Evolutionary conservation across 306 rosid genomes (phyloP).

Genomic region (Vigna radiata): DNA sequence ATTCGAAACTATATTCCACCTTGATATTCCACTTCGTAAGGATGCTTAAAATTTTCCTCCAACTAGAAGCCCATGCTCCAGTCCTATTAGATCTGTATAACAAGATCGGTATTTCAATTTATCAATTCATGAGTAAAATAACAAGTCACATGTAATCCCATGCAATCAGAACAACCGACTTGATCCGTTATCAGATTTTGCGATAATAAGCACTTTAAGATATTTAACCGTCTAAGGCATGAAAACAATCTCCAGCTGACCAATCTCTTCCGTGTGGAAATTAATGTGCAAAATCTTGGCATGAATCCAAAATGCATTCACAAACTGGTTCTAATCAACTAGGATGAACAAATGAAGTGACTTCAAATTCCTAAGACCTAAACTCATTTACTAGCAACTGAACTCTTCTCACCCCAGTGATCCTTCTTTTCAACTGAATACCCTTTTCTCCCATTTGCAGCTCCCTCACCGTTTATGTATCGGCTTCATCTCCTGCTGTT

Average conservation of each 20-base stretch:
- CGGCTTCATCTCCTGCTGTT: constrained; percentile 18
- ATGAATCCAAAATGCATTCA: constrained; percentile 1
- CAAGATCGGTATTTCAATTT: constrained; percentile 33
- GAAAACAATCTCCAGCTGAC: constrained; percentile 7
- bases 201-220: constrained; percentile 5
- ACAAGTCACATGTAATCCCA: constrained; percentile 4
- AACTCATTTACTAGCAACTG: constrained; percentile 27
- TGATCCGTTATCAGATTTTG: constrained; percentile 32
- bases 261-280: constrained; percentile 18
- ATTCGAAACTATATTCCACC: constrained; percentile 33
- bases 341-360: constrained; percentile 2
- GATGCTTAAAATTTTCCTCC: constrained; percentile 27
- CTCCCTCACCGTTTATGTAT: background rate
- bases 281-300: constrained; percentile 27
- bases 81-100: constrained; percentile 37
- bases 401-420: constrained; percentile 24
- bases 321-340: constrained; percentile 2
- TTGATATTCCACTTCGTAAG: constrained; percentile 19
- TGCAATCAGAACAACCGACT: constrained; percentile 33
- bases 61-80: constrained; percentile 26
- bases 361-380: constrained; percentile 24
- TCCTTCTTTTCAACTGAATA: constrained; percentile 8
- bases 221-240: constrained; percentile 21
- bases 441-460: background rate
- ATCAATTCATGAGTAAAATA: constrained; percentile 29